Percentiles rank a stretch among this genome's conserved stretches.
Evolutionary conservation across 2,329 filamentous ascomycete species (phyloP).

Genomic region (Colletotrichum incanum): DNA sequence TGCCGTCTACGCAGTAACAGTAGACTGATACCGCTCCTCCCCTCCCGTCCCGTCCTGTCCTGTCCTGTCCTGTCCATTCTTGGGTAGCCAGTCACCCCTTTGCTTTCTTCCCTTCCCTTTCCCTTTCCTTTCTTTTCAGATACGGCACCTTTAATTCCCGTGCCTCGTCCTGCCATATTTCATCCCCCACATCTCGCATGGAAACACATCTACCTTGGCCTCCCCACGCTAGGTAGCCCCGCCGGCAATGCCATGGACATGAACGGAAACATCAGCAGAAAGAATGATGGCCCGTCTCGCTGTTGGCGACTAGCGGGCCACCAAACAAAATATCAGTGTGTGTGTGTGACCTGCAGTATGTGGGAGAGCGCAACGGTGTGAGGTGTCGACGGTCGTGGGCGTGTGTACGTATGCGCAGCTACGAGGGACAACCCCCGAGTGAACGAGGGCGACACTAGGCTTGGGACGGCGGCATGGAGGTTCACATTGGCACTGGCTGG

Average conservation of each 20-base stretch:
- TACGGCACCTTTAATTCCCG: not conserved
- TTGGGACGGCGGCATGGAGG: not conserved
- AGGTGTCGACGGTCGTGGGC: too few species aligned
- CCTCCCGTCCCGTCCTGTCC: not conserved
- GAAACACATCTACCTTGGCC: not conserved
- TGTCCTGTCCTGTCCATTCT: not conserved
- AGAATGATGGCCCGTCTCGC: not conserved
- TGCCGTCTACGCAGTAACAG: not conserved
- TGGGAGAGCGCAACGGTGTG: not conserved
- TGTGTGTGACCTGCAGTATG: not conserved
- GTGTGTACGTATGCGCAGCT: not conserved
- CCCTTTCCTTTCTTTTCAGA: not conserved
- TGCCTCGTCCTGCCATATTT: not conserved
- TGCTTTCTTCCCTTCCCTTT: not conserved
- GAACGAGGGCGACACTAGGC: not conserved
- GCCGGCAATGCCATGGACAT: not conserved
- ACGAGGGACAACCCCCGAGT: conserved; percentile 4
- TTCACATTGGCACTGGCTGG: conserved; percentile 3
- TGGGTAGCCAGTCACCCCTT: not conserved
- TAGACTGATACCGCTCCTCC: not conserved
- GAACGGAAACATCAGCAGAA: conserved; percentile 20
- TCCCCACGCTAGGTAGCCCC: not conserved
- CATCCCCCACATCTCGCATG: not conserved
- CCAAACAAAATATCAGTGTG: too few species aligned
- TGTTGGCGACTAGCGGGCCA: not conserved